Base-by-base conservation (phyloP, 2,329 filamentous ascomycete genomes). In the Diaporthe sp. region DNA sequence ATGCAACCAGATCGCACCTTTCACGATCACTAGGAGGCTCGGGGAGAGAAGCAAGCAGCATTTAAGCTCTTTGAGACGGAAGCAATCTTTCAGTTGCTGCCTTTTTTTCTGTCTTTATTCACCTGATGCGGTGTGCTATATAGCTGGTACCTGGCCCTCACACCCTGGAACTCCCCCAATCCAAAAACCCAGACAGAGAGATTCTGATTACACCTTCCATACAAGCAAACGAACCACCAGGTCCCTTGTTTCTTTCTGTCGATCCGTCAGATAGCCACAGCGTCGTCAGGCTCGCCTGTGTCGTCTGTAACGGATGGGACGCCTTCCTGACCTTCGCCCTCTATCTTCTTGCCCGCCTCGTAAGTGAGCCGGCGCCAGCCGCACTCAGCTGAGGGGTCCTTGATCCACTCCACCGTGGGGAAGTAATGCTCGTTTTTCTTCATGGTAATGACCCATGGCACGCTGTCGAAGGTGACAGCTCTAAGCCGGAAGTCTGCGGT, bases 371-470 rank as follows among this genome's bases (percentile, higher is more conserved):
- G 73, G 25, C 73, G 44, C 76, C 75, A 77, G 42, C 76, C 65
- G 28, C 72, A 76, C 65, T 73, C 75, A 8, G 59, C 75, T 9
- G 62, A 65, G 5, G 55, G 72, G 57, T 77, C 92, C 61, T 77
- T 93, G 83, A 92, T 89, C 88, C 91, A 93, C 80, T 94, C 92
- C 83, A 91, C 90, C 0, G 91, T 93, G 0, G 92, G 92, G 84
- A 94, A 94, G 83, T 99, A 99, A 85, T 99, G 97, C 82, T 99
- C 96, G 80, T 98, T 98, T 90, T 98, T 98, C 92, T 99, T 99
- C 94, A 99, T 98, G 12, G 97, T 99, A 53, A 97, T 95, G n/a
- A 99, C 95, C 95, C 97, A 99, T 4, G 96, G 96, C 13, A 99
- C 95, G 81, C 97, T 98, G 84, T 99, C 97, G 81, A 99, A 99